These are phyloP conservation scores for Penicillium fimorum DNA, from an alignment of 495 filamentous ascomycete species.

Conservation along the genomic window DNA sequence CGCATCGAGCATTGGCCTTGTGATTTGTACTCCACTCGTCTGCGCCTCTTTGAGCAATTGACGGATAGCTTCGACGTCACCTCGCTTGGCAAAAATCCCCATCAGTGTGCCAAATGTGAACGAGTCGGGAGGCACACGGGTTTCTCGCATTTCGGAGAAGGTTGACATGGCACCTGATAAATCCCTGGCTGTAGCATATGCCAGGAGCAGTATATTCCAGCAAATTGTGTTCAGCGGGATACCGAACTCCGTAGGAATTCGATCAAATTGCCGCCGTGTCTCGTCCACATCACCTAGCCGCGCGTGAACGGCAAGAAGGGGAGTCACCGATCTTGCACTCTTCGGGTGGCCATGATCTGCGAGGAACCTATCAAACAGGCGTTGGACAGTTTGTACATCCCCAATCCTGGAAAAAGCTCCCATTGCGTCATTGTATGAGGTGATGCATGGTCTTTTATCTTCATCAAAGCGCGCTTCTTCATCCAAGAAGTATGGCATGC, in stretches of 20 bases:
- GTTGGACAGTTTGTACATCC: constrained; percentile 29
- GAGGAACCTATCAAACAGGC: constrained; percentile 35
- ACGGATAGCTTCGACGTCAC: constrained; percentile 68
- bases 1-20: constrained; percentile 56
- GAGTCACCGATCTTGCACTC: constrained; percentile 36
- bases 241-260: constrained; percentile 52
- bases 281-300: constrained; percentile 58
- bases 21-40: constrained; percentile 38
- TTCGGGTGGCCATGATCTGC: constrained; percentile 37
- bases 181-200: constrained; percentile 63
- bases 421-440: constrained; percentile 33
- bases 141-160: constrained; percentile 55
- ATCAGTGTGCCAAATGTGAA: constrained; percentile 71
- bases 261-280: constrained; percentile 57
- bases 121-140: constrained; percentile 46
- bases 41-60: constrained; percentile 59
- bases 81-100: constrained; percentile 64
- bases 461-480: constrained; percentile 41
- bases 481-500: constrained; percentile 52
- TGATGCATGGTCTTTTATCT: constrained; percentile 20
- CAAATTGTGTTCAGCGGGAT: constrained; percentile 52
- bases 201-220: constrained; percentile 79
- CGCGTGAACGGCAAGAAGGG: constrained; percentile 65
- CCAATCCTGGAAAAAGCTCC: constrained; percentile 32
- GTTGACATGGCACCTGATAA: constrained; percentile 57